Conservation (phyloP, 371 early-diverging fungal genomes). For the Apophysomyces ossiformis region DNA sequence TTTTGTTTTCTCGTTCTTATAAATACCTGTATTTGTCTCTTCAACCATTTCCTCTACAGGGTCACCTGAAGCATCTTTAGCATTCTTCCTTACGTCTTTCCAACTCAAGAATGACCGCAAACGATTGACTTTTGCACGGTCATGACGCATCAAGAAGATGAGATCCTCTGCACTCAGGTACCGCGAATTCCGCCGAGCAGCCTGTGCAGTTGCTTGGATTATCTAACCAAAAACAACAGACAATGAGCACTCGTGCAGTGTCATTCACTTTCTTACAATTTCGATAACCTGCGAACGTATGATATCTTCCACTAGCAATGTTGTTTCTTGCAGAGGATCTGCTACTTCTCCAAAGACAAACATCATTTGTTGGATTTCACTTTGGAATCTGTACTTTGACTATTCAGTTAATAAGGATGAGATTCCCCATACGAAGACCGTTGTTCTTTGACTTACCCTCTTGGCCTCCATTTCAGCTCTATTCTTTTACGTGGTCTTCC, state of each 20-base stretch:
- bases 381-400: slow-evolving; percentile 50
- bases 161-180: slow-evolving; percentile 90
- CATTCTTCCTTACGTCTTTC: slow-evolving; percentile 96
- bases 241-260: not conserved
- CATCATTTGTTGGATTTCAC: slow-evolving; percentile 97
- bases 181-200: slow-evolving; percentile 82
- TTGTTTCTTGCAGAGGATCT: slow-evolving; percentile 88
- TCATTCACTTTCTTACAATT: slow-evolving; percentile 62
- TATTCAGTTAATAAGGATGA: not conserved
- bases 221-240: slow-evolving; percentile 49
- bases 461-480: not conserved
- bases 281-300: slow-evolving; percentile 95
- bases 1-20: not conserved
- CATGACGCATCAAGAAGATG: slow-evolving; percentile 95
- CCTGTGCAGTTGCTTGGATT: slow-evolving; percentile 85
- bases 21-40: slow-evolving; percentile 65
- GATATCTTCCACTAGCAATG: slow-evolving; percentile 91
- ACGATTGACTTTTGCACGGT: slow-evolving; percentile 90
- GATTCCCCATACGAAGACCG: not conserved
- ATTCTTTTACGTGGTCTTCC: not conserved
- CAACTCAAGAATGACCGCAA: slow-evolving; percentile 90
- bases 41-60: slow-evolving; percentile 74
- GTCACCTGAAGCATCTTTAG: slow-evolving; percentile 75
- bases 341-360: slow-evolving; percentile 96
- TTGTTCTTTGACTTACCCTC: not conserved